A percentile compares a stretch with the other conserved stretches of the same genome.
Evolutionary conservation across 345 rosid species (phyloP).

Genomic region (Pseudoturritis turrita): DNA sequence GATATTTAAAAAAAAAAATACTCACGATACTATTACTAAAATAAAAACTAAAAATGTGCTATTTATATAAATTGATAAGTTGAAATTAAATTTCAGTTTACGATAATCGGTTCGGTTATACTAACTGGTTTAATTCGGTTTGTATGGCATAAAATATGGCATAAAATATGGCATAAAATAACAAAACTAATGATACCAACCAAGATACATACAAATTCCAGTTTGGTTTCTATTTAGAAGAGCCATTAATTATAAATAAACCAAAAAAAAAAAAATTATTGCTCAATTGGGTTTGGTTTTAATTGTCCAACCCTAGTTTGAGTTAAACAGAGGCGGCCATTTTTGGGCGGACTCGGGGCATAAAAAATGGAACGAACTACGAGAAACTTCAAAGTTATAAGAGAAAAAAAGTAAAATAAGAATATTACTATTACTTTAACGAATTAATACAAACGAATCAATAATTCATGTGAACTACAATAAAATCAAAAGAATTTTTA

Average conservation of each 20-base stretch:
- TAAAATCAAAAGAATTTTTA: constrained; percentile 8
- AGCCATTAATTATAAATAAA: not conserved
- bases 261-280: not conserved
- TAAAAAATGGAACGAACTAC: not conserved
- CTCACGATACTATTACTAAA: too few species aligned
- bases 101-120: not conserved
- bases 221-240: not conserved
- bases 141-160: not conserved
- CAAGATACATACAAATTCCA: not conserved
- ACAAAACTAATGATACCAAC: not conserved
- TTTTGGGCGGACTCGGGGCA: not conserved
- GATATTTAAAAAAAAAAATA: too few species aligned
- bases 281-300: not conserved
- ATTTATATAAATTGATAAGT: not conserved
- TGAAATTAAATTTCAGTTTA: not conserved
- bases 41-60: too few species aligned
- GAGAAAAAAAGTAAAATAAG: not conserved
- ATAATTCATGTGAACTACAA: constrained; percentile 17
- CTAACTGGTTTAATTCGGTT: not conserved
- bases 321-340: not conserved
- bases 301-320: not conserved
- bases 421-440: constrained; percentile 8
- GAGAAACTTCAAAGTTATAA: not conserved
- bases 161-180: too few species aligned
- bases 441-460: not conserved